Conservation (phyloP, 768 basidiomycete species). For the Pleurotus cornucopiae region DNA sequence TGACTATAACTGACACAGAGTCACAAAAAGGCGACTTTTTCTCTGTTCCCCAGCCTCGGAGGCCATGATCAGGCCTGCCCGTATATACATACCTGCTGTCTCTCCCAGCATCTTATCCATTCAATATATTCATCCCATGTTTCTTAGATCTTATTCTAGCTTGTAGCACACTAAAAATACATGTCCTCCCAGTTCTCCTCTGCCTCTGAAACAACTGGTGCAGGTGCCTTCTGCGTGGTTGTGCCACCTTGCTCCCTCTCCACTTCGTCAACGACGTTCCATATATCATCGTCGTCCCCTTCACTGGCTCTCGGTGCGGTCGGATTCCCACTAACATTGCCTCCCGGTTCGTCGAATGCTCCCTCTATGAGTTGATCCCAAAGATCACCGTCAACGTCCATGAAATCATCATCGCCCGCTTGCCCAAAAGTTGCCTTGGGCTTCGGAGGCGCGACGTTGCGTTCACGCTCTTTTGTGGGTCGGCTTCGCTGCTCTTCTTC, state of each 20-base stretch:
- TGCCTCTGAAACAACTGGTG: slow-evolving; percentile 10
- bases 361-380: slow-evolving; percentile 42
- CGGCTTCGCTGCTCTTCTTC: slow-evolving; percentile 35
- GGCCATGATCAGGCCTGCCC: too few species aligned
- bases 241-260: slow-evolving; percentile 28
- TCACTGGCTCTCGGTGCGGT: background rate
- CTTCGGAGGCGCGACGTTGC: background rate
- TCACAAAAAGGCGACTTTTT: too few species aligned
- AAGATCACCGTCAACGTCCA: slow-evolving; percentile 42
- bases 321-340: background rate
- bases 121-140: too few species aligned
- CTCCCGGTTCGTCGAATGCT: slow-evolving; percentile 8
- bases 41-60: too few species aligned
- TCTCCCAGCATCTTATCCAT: too few species aligned
- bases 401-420: slow-evolving; percentile 13
- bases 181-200: slow-evolving; percentile 65
- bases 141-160: too few species aligned
- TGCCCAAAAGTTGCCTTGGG: slow-evolving; percentile 3
- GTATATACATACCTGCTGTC: too few species aligned
- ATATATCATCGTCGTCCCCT: slow-evolving; percentile 64
- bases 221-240: slow-evolving; percentile 11
- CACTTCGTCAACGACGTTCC: slow-evolving; percentile 61
- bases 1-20: too few species aligned
- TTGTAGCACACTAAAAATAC: slow-evolving; percentile 32
- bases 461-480: slow-evolving; percentile 8